Percentiles rank a stretch among this genome's conserved stretches.
Conservation (phyloP, 2,329 filamentous ascomycete species). For the Fusarium nelsonii region DNA sequence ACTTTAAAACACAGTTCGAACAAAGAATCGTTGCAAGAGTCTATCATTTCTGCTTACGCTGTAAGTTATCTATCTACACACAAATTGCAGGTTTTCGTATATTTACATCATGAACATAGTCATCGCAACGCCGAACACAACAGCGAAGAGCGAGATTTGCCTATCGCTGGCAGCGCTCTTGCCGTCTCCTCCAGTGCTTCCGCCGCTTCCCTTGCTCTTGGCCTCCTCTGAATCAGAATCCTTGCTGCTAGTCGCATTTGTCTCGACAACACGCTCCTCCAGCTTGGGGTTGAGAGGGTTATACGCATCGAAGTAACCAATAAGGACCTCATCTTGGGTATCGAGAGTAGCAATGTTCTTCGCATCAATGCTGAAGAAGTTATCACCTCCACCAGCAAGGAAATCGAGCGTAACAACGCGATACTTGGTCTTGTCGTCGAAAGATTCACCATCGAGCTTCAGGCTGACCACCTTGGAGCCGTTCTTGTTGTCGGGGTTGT, state of each 20-base stretch:
- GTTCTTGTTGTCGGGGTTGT: constrained; percentile 64
- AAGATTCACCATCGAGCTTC: constrained; percentile 60
- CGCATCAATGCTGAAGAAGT: constrained; percentile 61
- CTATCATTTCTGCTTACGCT: constrained; percentile 5
- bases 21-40: background rate
- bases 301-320: constrained; percentile 61
- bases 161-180: constrained; percentile 22
- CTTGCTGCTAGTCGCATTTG: constrained; percentile 26
- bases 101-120: constrained; percentile 40
- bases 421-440: constrained; percentile 64
- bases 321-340: constrained; percentile 66
- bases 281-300: constrained; percentile 64
- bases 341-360: constrained; percentile 61
- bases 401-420: constrained; percentile 73
- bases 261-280: constrained; percentile 55
- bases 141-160: constrained; percentile 23
- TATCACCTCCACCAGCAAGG: constrained; percentile 72
- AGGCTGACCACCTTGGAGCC: constrained; percentile 66
- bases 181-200: constrained; percentile 3
- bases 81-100: constrained; percentile 5
- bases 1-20: background rate
- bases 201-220: constrained; percentile 13
- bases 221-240: constrained; percentile 24
- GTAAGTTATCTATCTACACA: constrained; percentile 18
- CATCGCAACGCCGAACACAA: constrained; percentile 25